These are phyloP conservation scores for Cornus controversa DNA, from an alignment of 148 eudicot genomes.

Conservation along the genomic window DNA sequence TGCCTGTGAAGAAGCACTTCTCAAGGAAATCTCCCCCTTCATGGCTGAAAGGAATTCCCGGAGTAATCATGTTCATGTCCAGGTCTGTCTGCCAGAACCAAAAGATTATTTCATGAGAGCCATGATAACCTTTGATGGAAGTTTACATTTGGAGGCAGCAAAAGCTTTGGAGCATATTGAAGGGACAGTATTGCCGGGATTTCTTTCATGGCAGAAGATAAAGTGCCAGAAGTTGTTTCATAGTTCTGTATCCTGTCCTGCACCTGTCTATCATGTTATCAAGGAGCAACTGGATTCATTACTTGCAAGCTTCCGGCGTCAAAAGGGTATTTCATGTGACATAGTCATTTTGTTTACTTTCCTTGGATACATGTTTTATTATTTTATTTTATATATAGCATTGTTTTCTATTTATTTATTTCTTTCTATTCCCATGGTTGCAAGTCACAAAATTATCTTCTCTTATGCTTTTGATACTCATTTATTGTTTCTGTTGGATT, in stretches of 20 bases:
- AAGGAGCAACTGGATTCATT: constrained; percentile 47
- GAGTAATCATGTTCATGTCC: constrained; percentile 55
- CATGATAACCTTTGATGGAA: constrained; percentile 70
- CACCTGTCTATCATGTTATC: constrained; percentile 58
- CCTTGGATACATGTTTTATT: neutral
- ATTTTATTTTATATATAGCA: no score
- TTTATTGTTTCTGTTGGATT: neutral
- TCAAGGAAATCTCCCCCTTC: constrained; percentile 63
- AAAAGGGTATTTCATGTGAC: constrained; percentile 41
- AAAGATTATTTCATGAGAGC: constrained; percentile 66
- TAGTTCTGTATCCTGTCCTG: constrained; percentile 75
- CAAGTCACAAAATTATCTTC: neutral
- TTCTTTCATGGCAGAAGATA: constrained; percentile 85
- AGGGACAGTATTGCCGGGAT: constrained; percentile 78
- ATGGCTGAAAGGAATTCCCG: constrained; percentile 68
- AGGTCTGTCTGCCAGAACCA: constrained; percentile 66
- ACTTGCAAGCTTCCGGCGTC: constrained; percentile 44
- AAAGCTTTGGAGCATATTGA: constrained; percentile 88
- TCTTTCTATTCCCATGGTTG: neutral
- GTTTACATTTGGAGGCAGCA: constrained; percentile 92
- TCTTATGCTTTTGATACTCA: neutral
- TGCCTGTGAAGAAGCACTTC: constrained; percentile 69
- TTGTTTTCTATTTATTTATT: neutral
- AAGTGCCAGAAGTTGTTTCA: constrained; percentile 68
- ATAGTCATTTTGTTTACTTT: neutral